Conservation (phyloP, 225 moss, liverwort and hornwort genomes). For the Physcomitrium patens region DNA sequence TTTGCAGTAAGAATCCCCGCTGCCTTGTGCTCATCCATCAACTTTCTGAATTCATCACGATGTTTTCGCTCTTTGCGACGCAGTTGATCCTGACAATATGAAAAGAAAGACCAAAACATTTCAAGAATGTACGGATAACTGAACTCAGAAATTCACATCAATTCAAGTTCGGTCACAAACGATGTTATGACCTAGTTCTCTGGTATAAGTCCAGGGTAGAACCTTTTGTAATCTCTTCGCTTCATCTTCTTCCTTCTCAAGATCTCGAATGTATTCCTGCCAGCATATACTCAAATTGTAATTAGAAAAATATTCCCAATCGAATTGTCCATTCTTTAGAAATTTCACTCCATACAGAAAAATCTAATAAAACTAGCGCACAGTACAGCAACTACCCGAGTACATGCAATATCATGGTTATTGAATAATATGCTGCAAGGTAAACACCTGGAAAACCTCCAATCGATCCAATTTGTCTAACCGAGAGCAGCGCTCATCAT, state of each 20-base stretch:
- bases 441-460: slow-evolving; percentile 86
- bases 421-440: too few species aligned
- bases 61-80: slow-evolving; percentile 95
- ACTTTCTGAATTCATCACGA: slow-evolving; percentile 91
- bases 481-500: slow-evolving; percentile 95
- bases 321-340: background rate
- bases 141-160: slow-evolving; percentile 4
- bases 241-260: slow-evolving; percentile 97
- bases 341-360: too few species aligned
- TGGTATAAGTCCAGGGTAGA: background rate
- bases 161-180: background rate
- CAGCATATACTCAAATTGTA: slow-evolving; percentile 19
- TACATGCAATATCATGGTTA: background rate
- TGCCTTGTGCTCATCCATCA: slow-evolving; percentile 93
- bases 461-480: slow-evolving; percentile 97
- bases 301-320: background rate
- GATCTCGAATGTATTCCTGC: slow-evolving; percentile 96
- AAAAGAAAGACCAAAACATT: background rate
- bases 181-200: background rate
- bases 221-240: slow-evolving; percentile 96
- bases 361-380: too few species aligned
- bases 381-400: background rate
- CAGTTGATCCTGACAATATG: slow-evolving; percentile 75
- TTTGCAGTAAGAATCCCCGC: slow-evolving; percentile 80
- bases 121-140: background rate